phyloP scores from a whole-genome alignment of 148 eudicot genomes.

The Amaranthus palmeri region DNA sequence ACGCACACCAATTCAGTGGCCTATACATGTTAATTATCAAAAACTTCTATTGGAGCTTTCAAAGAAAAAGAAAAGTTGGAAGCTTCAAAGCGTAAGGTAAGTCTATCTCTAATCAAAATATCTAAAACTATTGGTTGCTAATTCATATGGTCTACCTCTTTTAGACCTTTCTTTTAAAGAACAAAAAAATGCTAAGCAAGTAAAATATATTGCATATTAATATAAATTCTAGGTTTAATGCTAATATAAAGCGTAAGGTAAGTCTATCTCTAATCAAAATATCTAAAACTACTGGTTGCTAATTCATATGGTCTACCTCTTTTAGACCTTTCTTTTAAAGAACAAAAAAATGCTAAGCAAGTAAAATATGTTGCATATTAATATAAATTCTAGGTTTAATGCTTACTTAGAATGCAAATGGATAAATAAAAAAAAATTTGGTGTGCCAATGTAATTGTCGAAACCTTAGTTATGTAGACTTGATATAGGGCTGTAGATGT shows the following conservation, averaged over 20 bases:
- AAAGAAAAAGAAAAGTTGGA: constrained; percentile 52
- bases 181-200: neutral
- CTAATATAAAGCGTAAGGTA: constrained; percentile 41
- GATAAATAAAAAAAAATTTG: too few species aligned
- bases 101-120: neutral
- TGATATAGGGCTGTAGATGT: too few species aligned
- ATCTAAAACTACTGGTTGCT: too few species aligned
- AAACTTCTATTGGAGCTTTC: constrained; percentile 45
- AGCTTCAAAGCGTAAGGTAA: constrained; percentile 65
- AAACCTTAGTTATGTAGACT: too few species aligned
- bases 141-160: neutral
- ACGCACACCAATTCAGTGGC: constrained; percentile 26
- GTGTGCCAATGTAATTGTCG: too few species aligned
- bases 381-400: neutral
- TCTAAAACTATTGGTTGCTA: neutral
- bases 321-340: neutral
- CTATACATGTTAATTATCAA: constrained; percentile 38
- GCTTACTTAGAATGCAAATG: too few species aligned
- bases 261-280: neutral
- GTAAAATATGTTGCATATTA: neutral
- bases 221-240: neutral
- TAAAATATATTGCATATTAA: neutral
- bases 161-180: neutral
- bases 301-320: neutral
- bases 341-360: neutral